These are phyloP conservation scores for Pseudogymnoascus sp. DNA, from an alignment of 2,329 filamentous ascomycete species.

Conservation along the genomic window DNA sequence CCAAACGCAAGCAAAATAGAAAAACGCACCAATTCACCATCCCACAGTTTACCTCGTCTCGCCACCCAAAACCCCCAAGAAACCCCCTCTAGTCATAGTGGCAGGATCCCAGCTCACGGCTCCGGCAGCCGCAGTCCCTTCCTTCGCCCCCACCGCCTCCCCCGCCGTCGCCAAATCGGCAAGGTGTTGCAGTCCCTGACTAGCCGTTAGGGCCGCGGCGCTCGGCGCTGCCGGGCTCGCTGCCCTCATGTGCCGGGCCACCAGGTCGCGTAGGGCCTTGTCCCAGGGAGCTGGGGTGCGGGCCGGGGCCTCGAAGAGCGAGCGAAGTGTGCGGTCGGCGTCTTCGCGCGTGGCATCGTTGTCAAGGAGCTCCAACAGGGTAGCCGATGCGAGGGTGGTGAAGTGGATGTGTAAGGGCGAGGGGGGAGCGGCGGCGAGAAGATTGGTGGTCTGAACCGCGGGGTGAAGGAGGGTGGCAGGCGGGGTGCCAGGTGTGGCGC, in stretches of 20 bases:
- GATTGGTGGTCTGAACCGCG: slow-evolving; percentile 47
- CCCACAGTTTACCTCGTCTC: neutral
- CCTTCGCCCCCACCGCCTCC: slow-evolving; percentile 32
- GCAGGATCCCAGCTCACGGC: neutral
- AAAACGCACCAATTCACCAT: neutral
- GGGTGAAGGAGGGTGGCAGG: slow-evolving; percentile 51
- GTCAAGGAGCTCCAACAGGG: slow-evolving; percentile 51
- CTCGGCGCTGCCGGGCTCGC: neutral
- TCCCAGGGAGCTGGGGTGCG: neutral
- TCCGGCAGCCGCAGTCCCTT: neutral
- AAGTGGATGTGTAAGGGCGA: slow-evolving; percentile 61
- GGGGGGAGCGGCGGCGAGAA: slow-evolving; percentile 47
- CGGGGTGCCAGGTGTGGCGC: slow-evolving; percentile 48
- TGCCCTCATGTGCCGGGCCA: neutral
- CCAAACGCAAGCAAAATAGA: neutral
- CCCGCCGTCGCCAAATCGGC: slow-evolving; percentile 30
- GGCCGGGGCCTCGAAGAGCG: neutral
- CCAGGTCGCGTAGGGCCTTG: neutral
- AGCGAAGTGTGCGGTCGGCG: slow-evolving; percentile 31
- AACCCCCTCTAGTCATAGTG: neutral
- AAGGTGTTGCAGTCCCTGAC: slow-evolving; percentile 12
- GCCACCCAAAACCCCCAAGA: neutral
- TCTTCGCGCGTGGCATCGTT: slow-evolving; percentile 46
- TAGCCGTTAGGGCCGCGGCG: neutral
- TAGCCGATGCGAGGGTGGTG: slow-evolving; percentile 48